Base-by-base conservation (phyloP, 176 grass and related monocot species). In the Oryza rufipogon region DNA sequence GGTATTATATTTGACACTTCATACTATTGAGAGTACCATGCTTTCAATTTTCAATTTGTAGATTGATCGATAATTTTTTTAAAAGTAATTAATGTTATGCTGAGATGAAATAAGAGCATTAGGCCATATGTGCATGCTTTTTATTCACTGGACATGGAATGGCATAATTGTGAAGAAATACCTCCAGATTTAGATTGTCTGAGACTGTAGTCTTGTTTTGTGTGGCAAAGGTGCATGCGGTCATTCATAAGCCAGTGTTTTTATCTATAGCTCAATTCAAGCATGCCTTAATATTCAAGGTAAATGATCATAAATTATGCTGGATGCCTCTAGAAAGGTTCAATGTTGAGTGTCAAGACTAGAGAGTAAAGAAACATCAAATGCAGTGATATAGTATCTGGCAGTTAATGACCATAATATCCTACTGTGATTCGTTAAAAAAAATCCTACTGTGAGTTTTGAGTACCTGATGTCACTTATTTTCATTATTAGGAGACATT, bases 1-100 rank as follows among this genome's bases (percentile, higher is more conserved):
- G 96, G 96, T 98, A 32, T 64, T 17, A 41, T 82, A 58, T 67
- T 6, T 39, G 34, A 1, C 2, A 5, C 9, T 41, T 77, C 69
- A 64, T 45, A 47, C 47, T 17, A 47, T 32, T 47, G 25, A 33
- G 2, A 46, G 23, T 80, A 70, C 6, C 1, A 47, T 73, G 39
- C 70, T 73, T 64, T 7, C 23, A 47, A 11, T 64, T 19, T 73
- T 73, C 38, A 73, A 42, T 80, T 68, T 64, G 38, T 63, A 23
- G 58, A 63, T 63, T 63, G n/a, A 3, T 34, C 10, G 20, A 67
- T n/a, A 64, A 67, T n/a, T 47, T 32, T 63, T 63, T 20, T 11
- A n/a, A 54, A 73, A 82, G 33, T 82, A 12, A 66, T 54, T 25
- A 54, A 10, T 34, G 5, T 68, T 68, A 22, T 80, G 30, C 46